Percentiles rank a stretch among this genome's conserved stretches.
These are phyloP conservation scores for Secale cereale DNA, from an alignment of 176 grass and related monocot genomes.

Conservation along the genomic window DNA sequence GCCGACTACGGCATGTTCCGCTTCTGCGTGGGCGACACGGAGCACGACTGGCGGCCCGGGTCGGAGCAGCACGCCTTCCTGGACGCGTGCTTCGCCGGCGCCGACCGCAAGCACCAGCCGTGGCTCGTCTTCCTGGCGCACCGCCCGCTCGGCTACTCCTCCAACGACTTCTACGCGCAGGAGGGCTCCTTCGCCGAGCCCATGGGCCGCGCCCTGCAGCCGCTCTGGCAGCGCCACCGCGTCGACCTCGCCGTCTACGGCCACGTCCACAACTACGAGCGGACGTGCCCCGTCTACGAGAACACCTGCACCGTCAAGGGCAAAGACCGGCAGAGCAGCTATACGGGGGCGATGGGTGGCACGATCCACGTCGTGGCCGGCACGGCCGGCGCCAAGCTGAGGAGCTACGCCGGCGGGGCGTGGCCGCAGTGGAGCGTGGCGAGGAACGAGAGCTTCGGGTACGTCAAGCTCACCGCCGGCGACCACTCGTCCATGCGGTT, in stretches of 20 bases:
- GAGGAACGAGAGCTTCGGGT: slow-evolving; percentile 53
- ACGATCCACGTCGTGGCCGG: slow-evolving; percentile 69
- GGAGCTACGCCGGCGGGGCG: slow-evolving; percentile 30
- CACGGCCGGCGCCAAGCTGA: slow-evolving; percentile 44
- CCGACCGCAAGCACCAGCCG: slow-evolving; percentile 70
- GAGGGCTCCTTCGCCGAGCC: slow-evolving; percentile 68
- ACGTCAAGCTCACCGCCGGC: slow-evolving; percentile 71
- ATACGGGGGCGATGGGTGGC: slow-evolving; percentile 40
- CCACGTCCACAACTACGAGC: slow-evolving; percentile 89
- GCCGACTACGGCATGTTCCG: slow-evolving; percentile 81
- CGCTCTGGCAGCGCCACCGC: slow-evolving; percentile 79
- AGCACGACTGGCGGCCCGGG: slow-evolving; percentile 73
- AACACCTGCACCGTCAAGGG: slow-evolving; percentile 48
- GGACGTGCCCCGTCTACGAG: slow-evolving; percentile 77
- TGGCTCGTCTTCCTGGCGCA: slow-evolving; percentile 85
- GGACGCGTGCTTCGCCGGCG: slow-evolving; percentile 57
- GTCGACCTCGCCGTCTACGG: slow-evolving; percentile 82
- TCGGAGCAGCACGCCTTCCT: slow-evolving; percentile 71
- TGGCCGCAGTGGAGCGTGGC: slow-evolving; percentile 58
- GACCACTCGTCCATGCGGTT: slow-evolving; percentile 53
- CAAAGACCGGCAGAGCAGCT: slow-evolving; percentile 24
- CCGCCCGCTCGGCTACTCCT: slow-evolving; percentile 81
- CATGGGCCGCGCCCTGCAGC: slow-evolving; percentile 59
- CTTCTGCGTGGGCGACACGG: slow-evolving; percentile 77
- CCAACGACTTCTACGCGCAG: slow-evolving; percentile 44